Conservation (phyloP, 2,329 filamentous ascomycete species). For the Dactylellina haptotyla region DNA sequence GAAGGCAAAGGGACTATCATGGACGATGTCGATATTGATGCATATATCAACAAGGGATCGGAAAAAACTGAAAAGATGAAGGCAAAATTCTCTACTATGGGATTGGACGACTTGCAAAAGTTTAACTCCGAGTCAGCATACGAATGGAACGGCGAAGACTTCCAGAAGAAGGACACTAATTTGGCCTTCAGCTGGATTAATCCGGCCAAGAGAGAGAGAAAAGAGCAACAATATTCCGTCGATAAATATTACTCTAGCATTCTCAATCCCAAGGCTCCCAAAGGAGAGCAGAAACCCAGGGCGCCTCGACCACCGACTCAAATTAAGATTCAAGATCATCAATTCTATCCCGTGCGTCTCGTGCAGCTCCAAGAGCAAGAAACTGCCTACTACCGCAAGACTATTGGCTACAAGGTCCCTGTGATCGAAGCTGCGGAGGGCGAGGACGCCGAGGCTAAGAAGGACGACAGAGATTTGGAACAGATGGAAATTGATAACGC, state of each 20-base stretch:
- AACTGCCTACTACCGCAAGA: slow-evolving; percentile 82
- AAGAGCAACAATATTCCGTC: slow-evolving; percentile 97
- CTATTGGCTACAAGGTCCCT: slow-evolving; percentile 89
- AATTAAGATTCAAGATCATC: slow-evolving; percentile 90
- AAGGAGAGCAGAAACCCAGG: slow-evolving; percentile 88
- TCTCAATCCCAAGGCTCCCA: slow-evolving; percentile 75
- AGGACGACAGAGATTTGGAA: slow-evolving; percentile 85
- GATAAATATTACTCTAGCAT: slow-evolving; percentile 98
- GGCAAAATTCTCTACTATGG: slow-evolving; percentile 93
- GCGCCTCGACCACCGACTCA: slow-evolving; percentile 96
- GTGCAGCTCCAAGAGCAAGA: slow-evolving; percentile 93
- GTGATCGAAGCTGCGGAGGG: slow-evolving; percentile 74
- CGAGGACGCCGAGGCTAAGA: slow-evolving; percentile 80
- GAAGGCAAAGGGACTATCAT: slow-evolving; percentile 65
- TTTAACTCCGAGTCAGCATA: slow-evolving; percentile 98
- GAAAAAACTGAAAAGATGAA: slow-evolving; percentile 88
- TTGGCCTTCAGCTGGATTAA: slow-evolving; percentile 97
- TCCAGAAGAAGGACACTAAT: slow-evolving; percentile 89
- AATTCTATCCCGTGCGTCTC: slow-evolving; percentile 89
- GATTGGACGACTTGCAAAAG: slow-evolving; percentile 95
- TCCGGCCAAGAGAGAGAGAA: slow-evolving; percentile 95
- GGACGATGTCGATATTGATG: slow-evolving; percentile 93
- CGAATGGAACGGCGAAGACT: slow-evolving; percentile 98
- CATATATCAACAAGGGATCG: slow-evolving; percentile 85
- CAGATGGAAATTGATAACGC: slow-evolving; percentile 95